Evolutionary conservation across 352 stramenopile genomes (phyloP), one percentile per base, ranked within the genome.

Genomic region (Globisporangium orthogonon): DNA sequence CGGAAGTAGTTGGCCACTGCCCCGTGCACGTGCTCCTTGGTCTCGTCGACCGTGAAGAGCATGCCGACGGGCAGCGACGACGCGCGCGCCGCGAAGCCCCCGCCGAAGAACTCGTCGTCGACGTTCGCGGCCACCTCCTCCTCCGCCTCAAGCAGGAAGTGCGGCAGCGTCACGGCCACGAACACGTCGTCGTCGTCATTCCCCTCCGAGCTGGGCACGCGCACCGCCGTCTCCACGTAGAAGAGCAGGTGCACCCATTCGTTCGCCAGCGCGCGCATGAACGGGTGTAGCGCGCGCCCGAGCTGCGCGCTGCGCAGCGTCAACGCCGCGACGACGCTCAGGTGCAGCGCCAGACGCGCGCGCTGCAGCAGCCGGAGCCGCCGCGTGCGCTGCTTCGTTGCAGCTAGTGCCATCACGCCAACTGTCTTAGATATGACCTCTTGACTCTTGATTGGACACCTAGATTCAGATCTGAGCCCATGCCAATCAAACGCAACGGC

Each of bases 11-110:
- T 92, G 54, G 50, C 56, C 5, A 87, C 56, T 1, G 67, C 79
- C 10, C 74, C 73, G 44, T 92, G 82, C 55, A 89, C n/a, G 50
- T 92, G 82, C 54, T 76, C 65, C 7, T 75, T 68, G 37, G 76
- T 87, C 61, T 90, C 77, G 1, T 86, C 48, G 30, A 89, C 85
- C 14, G 82, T 92, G 53, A 89, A 92, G 3, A 90, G 67, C 58
- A 82, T 65, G 17, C 77, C 80, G 0, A 88, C 77, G 6, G 80
- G 77, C 46, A 76, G 63, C 52, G 77, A 71, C 37, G 80, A 90
- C 35, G 75, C 67, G 3, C 76, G 66, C 7, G 67, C 73, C 3
- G 70, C 69, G 45, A 86, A 86, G 0, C 73, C 79, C 10, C 67
- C 61, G 60, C 53, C 47, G 52, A 90, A 83, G 60, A 83, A 78